Percentiles rank a stretch among this genome's conserved stretches.
Conservation (phyloP, 2,329 filamentous ascomycete species). For the Fonsecaea nubica region DNA sequence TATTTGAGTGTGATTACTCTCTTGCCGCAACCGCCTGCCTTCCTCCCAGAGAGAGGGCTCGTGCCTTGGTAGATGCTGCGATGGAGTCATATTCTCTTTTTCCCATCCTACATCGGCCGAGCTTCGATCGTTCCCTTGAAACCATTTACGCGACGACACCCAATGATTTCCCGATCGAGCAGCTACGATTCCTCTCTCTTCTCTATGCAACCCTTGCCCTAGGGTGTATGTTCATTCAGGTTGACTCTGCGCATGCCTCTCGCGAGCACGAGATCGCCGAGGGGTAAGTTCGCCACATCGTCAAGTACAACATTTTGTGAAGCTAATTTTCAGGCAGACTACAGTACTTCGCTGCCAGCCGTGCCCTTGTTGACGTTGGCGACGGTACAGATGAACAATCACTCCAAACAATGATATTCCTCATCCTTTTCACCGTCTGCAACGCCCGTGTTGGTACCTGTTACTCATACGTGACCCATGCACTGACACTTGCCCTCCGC, state of each 20-base stretch:
- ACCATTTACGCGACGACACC: slow-evolving; percentile 4
- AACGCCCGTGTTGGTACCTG: slow-evolving; percentile 14
- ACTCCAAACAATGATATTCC: slow-evolving; percentile 16
- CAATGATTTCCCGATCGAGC: slow-evolving; percentile 3
- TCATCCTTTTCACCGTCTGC: slow-evolving; percentile 10
- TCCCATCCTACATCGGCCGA: slow-evolving; percentile 15
- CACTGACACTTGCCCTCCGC: slow-evolving; percentile 14
- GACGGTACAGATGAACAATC: slow-evolving; percentile 4
- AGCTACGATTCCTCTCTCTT: slow-evolving; percentile 16
- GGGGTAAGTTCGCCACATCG: slow-evolving; percentile 6
- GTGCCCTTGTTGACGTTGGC: slow-evolving; percentile 12
- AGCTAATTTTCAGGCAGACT: slow-evolving; percentile 4
- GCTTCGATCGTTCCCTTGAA: slow-evolving; percentile 12
- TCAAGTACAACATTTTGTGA: not conserved
- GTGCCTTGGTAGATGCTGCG: slow-evolving; percentile 13
- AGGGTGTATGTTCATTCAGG: slow-evolving; percentile 13
- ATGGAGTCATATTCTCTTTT: slow-evolving; percentile 13
- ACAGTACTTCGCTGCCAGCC: slow-evolving; percentile 17
- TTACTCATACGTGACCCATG: slow-evolving; percentile 16
- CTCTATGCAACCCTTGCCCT: slow-evolving; percentile 18
- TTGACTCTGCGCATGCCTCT: not conserved
- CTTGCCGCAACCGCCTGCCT: slow-evolving; percentile 9
- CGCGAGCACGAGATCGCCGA: slow-evolving; percentile 11
- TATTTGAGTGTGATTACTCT: slow-evolving; percentile 16
- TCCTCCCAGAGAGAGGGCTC: slow-evolving; percentile 11